phyloP scores from a whole-genome alignment of 2,329 filamentous ascomycete genomes.

The Nannizziopsis barbatae region DNA sequence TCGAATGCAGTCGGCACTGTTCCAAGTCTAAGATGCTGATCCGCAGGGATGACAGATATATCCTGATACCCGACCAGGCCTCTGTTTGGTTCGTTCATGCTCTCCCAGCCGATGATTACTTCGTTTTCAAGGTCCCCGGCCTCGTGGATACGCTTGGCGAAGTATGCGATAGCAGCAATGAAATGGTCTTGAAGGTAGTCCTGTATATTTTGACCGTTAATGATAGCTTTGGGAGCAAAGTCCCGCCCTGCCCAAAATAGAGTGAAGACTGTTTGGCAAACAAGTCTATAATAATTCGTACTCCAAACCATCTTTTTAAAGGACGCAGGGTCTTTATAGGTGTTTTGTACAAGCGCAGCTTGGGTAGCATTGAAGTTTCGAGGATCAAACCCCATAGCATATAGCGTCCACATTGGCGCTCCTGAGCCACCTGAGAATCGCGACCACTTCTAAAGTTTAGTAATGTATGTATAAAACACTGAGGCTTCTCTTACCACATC shows the following conservation, averaged over 20 bases:
- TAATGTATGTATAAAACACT: not conserved
- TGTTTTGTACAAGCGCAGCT: constrained; percentile 90
- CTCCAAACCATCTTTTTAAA: constrained; percentile 99
- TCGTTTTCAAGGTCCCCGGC: constrained; percentile 79
- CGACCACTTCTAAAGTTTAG: constrained; percentile 57
- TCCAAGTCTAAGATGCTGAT: constrained; percentile 85
- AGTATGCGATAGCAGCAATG: constrained; percentile 63
- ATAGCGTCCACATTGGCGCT: constrained; percentile 94
- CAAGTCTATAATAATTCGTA: constrained; percentile 85
- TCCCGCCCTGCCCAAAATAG: constrained; percentile 83
- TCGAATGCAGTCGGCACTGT: constrained; percentile 93
- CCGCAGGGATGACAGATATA: constrained; percentile 66
- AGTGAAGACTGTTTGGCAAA: constrained; percentile 82
- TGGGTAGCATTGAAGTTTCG: constrained; percentile 74
- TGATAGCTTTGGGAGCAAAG: constrained; percentile 91
- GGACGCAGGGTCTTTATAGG: constrained; percentile 67
- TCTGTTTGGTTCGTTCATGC: constrained; percentile 85
- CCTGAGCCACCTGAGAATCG: constrained; percentile 88
- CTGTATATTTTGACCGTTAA: constrained; percentile 90
- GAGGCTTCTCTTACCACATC: constrained; percentile 54
- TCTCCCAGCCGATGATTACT: constrained; percentile 91
- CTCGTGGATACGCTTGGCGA: constrained; percentile 76
- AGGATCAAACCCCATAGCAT: constrained; percentile 85
- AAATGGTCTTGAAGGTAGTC: constrained; percentile 88
- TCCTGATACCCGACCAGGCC: constrained; percentile 77